These are phyloP conservation scores for Cercospora nicotianae DNA, from an alignment of 2,329 filamentous ascomycete species.

Conservation along the genomic window DNA sequence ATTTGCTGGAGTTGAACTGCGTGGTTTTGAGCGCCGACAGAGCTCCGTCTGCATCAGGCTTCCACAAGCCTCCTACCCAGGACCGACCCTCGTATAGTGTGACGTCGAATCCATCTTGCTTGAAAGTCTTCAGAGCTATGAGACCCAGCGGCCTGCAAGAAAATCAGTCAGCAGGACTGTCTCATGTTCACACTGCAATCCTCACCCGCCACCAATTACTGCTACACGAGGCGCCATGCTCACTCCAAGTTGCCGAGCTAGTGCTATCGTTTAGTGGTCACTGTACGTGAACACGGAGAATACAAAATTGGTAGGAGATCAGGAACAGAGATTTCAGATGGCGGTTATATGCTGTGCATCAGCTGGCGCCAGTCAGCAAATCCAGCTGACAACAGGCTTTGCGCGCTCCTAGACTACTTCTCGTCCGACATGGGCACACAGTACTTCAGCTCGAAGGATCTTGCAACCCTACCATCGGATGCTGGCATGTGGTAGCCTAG, in stretches of 20 bases:
- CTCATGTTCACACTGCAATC: not conserved
- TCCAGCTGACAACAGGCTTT: not conserved
- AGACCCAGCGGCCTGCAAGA: conserved; percentile 17
- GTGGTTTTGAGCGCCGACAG: conserved; percentile 19
- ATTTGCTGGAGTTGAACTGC: conserved; percentile 20
- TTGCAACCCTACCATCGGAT: not conserved
- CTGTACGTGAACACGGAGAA: not conserved
- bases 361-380: not conserved
- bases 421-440: not conserved
- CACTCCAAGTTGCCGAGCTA: not conserved
- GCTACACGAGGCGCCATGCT: conserved; percentile 1
- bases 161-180: not conserved
- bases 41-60: conserved; percentile 30
- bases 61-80: conserved; percentile 48
- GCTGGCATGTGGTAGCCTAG: not conserved
- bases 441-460: not conserved
- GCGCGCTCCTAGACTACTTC: not conserved
- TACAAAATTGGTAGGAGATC: not conserved
- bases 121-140: conserved; percentile 40
- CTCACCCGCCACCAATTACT: conserved; percentile 8
- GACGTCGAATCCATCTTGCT: conserved; percentile 46
- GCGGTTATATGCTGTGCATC: not conserved
- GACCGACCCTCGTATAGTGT: conserved; percentile 42
- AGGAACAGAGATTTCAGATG: not conserved
- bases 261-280: not conserved